Evolutionary conservation across 148 eudicot species (phyloP).

Genomic region (Simmondsia chinensis): DNA sequence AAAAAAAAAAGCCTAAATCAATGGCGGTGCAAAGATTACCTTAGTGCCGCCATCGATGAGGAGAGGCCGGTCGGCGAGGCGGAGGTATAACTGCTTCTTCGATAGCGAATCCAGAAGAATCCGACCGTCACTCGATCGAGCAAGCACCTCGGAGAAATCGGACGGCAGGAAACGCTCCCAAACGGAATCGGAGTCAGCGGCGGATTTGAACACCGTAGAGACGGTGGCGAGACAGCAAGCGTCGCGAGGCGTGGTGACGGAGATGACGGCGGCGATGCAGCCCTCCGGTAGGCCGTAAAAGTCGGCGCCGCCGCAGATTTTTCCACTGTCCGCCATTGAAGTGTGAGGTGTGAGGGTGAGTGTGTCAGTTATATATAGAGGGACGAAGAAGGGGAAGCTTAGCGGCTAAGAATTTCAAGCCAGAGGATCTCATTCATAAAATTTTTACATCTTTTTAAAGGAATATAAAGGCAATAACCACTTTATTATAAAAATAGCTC

Average conservation of each 20-base stretch:
- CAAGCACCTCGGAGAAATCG: conserved; percentile 29
- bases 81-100: conserved; percentile 36
- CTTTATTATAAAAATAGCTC: no score
- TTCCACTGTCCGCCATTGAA: background rate
- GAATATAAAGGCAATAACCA: no score
- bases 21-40: conserved; percentile 19
- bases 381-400: no score
- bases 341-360: no score
- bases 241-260: conserved; percentile 30
- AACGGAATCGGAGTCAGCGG: conserved; percentile 39
- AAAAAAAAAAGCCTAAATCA: background rate
- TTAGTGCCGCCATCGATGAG: conserved; percentile 39
- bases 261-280: conserved; percentile 24
- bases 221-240: conserved; percentile 27
- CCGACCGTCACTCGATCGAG: conserved; percentile 13
- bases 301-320: background rate
- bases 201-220: conserved; percentile 30
- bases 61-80: conserved; percentile 31
- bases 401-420: no score
- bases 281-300: conserved; percentile 33
- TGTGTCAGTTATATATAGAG: no score
- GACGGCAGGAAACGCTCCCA: conserved; percentile 44
- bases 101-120: conserved; percentile 8
- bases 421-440: no score
- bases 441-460: no score